Base-by-base conservation (phyloP, 768 basidiomycete species). In the Lenzites betulinus region DNA sequence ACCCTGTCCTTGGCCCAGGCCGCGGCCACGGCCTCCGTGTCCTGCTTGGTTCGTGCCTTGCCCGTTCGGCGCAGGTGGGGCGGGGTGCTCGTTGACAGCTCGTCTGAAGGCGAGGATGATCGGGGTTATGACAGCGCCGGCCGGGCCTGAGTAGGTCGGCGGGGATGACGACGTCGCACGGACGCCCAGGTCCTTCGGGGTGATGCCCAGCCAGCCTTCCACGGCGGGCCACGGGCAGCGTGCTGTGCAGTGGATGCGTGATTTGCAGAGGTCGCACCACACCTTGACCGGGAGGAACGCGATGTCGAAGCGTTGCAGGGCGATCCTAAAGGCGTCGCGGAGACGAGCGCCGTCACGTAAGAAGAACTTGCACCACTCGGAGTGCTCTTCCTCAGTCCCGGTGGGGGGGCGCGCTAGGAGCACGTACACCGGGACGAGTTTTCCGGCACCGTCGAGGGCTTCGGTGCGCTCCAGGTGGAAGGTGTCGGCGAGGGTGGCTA, bases 191-290 rank as follows among this genome's bases (percentile, higher is more conserved):
- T 52, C 51, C 12, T 25, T 23, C 38, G 35, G 38, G 4, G 51
- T 52, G 15, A 52, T 52, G 36, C 51, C 51, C 4, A 39, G 35
- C 51, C 51, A 52, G 7, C 51, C 51, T 18, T 52, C 23, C 30
- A 23, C 20, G 20, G 3, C 12, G 22, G 51, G 51, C 9, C 8
- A 39, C 4, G 51, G 51, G 51, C 51, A 52, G 12, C 22, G n/a
- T 13, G 51, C 51, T 11, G 51, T 52, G 36, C 36, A 52, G 51
- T 52, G 51, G 38, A 52, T 38, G 5, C 36, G 35, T 15, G 51
- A 52, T 23, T 52, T 52, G 51, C 51, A 52, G 8, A 52, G 51
- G 6, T 52, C 51, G 51, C 51, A 52, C 20, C n/a, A 52, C 8
- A 52, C 51, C 11, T 26, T n/a, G 8, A 13, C 28, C 33, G 50